Base-by-base conservation (phyloP, 2,329 filamentous ascomycete species). In the Alternaria burnsii region DNA sequence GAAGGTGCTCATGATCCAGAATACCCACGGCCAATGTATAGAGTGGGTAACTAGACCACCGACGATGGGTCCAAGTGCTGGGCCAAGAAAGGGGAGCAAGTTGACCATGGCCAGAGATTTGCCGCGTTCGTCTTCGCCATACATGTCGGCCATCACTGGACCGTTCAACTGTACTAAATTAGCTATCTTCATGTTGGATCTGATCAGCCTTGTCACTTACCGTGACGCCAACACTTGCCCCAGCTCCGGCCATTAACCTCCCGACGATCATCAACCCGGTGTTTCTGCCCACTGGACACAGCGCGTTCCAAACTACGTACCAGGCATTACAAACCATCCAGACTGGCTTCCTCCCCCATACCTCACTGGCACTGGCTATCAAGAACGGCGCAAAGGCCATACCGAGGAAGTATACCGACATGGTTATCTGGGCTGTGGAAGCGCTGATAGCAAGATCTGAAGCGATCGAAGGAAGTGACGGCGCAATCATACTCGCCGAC, bases 41-140 rank as follows among this genome's bases (percentile, higher is more conserved):
- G 58, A 28, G 14, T 70, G 58, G 2, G 63, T 63, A 11, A 70
- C 62, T 7, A 70, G 20, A 12, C 71, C 72, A 12, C 71, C 71
- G 2, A 73, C 43, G 11, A 75, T 67, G 5, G 68, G 70, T 14
- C 70, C 72, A 5, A 74, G 30, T 12, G 71, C 63, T 20, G 71
- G 70, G 5, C 70, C 70, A n/a, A 72, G 56, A 18, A 60, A 46
- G 43, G 47, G 52, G 3, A 63, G 55, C 5, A 58, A 42, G 18
- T 58, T 55, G 16, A 64, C 65, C 36, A 67, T 61, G n/a, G 62
- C 64, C 36, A 67, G 51, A 2, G 62, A 65, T 34, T 60, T 61
- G 48, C 64, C 64, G 16, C 64, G 56, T 16, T 67, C 56, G 5
- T 60, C 38, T 28, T 59, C 52, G 16, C 52, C 55, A n/a, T 59